Base-by-base conservation (phyloP, 2,329 filamentous ascomycete species). In the Penicillium sp. region DNA sequence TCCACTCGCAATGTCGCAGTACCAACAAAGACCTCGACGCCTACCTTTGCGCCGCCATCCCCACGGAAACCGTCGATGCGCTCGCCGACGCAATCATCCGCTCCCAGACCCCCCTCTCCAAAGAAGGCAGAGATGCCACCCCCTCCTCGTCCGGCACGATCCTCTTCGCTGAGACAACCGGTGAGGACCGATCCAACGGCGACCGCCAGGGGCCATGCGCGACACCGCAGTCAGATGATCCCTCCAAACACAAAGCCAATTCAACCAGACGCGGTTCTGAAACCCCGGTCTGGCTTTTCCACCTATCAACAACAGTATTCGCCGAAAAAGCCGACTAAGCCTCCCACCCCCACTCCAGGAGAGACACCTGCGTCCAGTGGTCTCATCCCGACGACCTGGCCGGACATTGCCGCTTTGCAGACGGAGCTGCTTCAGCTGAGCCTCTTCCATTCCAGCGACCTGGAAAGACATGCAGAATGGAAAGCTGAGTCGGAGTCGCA, bases 381-480 rank as follows among this genome's bases (percentile, higher is more conserved):
- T 31, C 59, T 70, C 50, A 64, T 71, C 19, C 64, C 69, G 19
- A 63, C 70, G 7, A 66, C 70, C 9, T 70, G 69, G 62, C 70
- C 73, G 21, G 74, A 78, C 29, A 65, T 75, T 51, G 62, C 69
- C 14, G 69, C 71, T 13, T 50, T 79, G 31, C 74, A 77, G 55
- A 77, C 74, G 0, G 78, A 80, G 57, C 65, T 80, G 13, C 66
- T 80, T 25, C 78, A 80, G 54, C 60, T 80, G 16, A 72, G 70
- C 52, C 68, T 79, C 5, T 65, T 79, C 7, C 72, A 77, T 60
- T 67, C 69, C 8, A 66, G 67, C 5, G 67, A 63, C 8, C 52
- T 71, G 21, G 69, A 69, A 42, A 62, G 63, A 21, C 64, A 71
- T 19, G 55, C 62, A 3, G 67, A 72, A 44, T 75, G 72, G 74